Base-by-base conservation (phyloP, 441 rosid genomes). In the Jatropha podagrica region DNA sequence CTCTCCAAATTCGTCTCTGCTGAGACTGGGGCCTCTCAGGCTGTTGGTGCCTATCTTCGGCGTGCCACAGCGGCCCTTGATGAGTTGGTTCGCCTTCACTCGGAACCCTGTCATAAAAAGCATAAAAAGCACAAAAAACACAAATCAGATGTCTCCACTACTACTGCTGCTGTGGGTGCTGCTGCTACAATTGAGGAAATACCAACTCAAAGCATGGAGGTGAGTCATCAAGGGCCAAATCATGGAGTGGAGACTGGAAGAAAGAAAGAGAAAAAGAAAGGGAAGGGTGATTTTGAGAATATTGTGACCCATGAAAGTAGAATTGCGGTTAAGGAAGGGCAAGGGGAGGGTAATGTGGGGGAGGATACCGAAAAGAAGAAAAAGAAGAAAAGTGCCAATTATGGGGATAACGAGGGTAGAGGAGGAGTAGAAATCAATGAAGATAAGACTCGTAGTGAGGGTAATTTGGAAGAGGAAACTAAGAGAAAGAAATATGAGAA, bases 1-100 rank as follows among this genome's bases (percentile, higher is more conserved):
- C 87, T 91, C 79, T 83, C 91, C 79, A 63, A 76, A 11, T 89
- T 92, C 71, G 83, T 80, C 66, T 74, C 90, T 3, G 76, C 88
- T 1, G 85, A 87, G 27, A 91, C 76, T 7, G 85, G 90, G 10
- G 87, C 92, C 38, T 84, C 94, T 23, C 91, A 82, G 74, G 92
- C 89, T 65, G 83, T 89, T 32, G 56, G 76, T 17, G 88, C 91
- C 0, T 91, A 91, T 72, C 91, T 92, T 8, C 83, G 85, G 62
- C 90, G 90, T 66, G 76, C 92, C 71, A 79, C 86, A 40, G 73
- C 73, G 12, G 87, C 91, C 5, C 86, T 90, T 75, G 81, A 65
- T 14, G 93, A 92, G 77, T 63, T 90, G 69, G 81, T 49, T 61
- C 84, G 81, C 40, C n/a, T 84, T 37, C 92, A 90, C 80, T 65